Base-by-base conservation (phyloP, 1,139 yeast species). In the Candida glucosophila region DNA sequence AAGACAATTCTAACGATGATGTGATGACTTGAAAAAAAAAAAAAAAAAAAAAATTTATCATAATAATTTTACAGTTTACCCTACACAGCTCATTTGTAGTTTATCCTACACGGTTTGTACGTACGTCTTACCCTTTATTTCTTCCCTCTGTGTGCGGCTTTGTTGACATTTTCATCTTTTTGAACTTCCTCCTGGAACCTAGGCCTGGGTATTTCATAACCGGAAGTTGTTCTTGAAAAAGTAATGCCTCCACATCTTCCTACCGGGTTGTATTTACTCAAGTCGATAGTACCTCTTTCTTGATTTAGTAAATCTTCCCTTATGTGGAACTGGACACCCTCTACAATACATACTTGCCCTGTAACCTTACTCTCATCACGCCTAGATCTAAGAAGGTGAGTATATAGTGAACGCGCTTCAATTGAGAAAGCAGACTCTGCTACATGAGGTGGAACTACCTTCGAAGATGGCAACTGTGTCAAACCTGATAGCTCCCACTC, bases 391-490 rank as follows among this genome's bases (percentile, higher is more conserved):
- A 69, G 69, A 12, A 60, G 65, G 36, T 67, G 73, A 11, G 43
- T 35, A 27, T 55, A 53, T 12, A 67, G 33, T 17, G 73, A 47
- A 40, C 65, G 70, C 17, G 67, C 73, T 44, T 75, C 82, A 10
- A 75, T 41, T 4, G 77, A 67, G 37, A 75, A 73, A 2, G 75
- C 77, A 20, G 75, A 63, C 36, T 75, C 81, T 1, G 70, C 73
- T 6, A 75, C 81, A 39, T 67, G 73, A 4, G 71, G 61, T 0
- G 79, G 67, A 30, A 55, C 61, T 19, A 75, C 80, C 15, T 48
- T 44, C 0, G 41, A 37, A 0, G 78, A 68, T 5, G 45, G 39
- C 5, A 48, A 37, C 3, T 70, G 70, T 1, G 79, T 73, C 31
- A 75, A 51, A 0, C 81, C 81, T 9, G 67, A 41, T 22, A 72